Evolutionary conservation across 257 asterid species (phyloP), one percentile per base, ranked within the genome.

Genomic region (Asclepias syriaca): DNA sequence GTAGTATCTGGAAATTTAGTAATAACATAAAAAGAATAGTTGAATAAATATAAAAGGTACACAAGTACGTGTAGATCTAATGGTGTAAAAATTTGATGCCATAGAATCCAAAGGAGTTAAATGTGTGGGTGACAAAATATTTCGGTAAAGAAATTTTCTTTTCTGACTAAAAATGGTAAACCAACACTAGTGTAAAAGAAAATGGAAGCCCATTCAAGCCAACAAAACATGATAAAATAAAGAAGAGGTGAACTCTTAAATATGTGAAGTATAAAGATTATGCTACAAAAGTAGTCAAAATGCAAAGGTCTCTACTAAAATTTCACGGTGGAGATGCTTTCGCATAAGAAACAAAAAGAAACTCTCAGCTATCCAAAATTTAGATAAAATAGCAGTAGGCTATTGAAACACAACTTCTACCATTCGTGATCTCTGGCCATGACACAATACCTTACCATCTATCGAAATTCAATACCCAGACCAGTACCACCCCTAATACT

Each of bases 401-500:
- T 66, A 54, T 24, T 22, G 66, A 29, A 63, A 39, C 77, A 43
- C 77, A 55, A 65, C 60, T 56, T 43, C 14, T 56, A 10, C 10
- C 68, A 24, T n/a, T 6, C 39, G 43, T n/a, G n/a, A 43, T 39
- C 43, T 54, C 49, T 8, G 37, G 48, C 40, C 29, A 60, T 14
- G 24, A 66, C 66, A 51, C 11, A 34, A 59, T 48, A 51, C 66
- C 51, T 49, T 27, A 43, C 39, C 15, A 50, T n/a, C 70, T 49
- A 58, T 53, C 66, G 40, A 66, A 24, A 3, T 24, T 39, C 48
- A 53, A 15, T 13, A 13, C 39, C 16, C 1, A 43, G 48, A 7
- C 48, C 48, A 7, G 48, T 11, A 2, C 10, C 48, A 2, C 10
- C 48, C 48, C 76, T 79, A 90, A 66, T 93, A 93, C 87, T 85